Evolutionary conservation across 495 filamentous ascomycete species (phyloP), one percentile per base, ranked within the genome.

Genomic region (Parathielavia hyrcaniae): DNA sequence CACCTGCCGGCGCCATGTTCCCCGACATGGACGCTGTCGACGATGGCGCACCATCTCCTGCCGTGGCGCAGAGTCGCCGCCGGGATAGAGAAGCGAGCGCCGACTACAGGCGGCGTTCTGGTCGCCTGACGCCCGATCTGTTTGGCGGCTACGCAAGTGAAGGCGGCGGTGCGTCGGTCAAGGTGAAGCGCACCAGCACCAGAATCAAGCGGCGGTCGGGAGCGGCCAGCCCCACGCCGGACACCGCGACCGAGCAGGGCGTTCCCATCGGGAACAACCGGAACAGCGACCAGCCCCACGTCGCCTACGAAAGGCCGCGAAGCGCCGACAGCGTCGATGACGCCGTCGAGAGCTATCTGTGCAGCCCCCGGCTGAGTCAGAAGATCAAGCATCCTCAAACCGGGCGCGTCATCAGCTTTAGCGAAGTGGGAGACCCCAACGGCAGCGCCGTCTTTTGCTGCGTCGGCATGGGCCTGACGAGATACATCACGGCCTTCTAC

Each of bases 401-500:
- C 3, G 89, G 90, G 10, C 86, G 93, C 38, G 79, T 86, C 22
- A 96, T 99, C 61, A 92, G 88, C 19, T 99, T 96, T 71, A 96
- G 92, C 0, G 95, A 99, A 72, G 93, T 99, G 19, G 93, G 93
- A 20, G 90, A 97, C 65, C 88, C 91, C 0, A 83, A 89, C 50
- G 93, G 93, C 11, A 91, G 86, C 66, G 92, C 91, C 9, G 89
- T 99, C 22, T 89, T 99, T 45, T 92, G 91, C 70, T 99, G 95
- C 69, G 89, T 99, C 11, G 93, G 93, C 32, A 99, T 99, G 93
- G 93, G 93, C 1, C 69, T 99, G 55, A 99, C 93, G 7, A 84
- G 93, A 68, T 97, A 95, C 68, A 85, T 99, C 53, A 96, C 88
- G 61, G 90, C 91, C 6, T 99, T 99, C 64, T 99, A 99, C 65